Percentiles rank a stretch among this genome's conserved stretches.
Conservation (phyloP, 208 protist genomes). For the Wallacemonas collosoma region DNA sequence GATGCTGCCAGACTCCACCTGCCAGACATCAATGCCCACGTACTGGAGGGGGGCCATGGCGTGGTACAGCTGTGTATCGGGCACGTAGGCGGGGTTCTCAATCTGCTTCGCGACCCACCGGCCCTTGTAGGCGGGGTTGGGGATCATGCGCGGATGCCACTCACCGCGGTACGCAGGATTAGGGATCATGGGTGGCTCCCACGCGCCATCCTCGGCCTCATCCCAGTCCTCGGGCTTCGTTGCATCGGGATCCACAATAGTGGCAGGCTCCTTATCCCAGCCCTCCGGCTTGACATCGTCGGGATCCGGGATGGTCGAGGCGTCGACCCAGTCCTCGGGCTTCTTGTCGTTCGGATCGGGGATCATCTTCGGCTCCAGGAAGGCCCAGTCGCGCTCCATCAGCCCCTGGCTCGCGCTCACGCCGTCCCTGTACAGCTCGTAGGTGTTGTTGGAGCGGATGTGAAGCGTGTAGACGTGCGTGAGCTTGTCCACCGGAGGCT, state of each 20-base stretch:
- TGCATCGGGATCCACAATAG: constrained; percentile 89
- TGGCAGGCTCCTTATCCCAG: constrained; percentile 84
- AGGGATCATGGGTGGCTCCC: constrained; percentile 80
- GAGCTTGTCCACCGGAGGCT: constrained; percentile 63
- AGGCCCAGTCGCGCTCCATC: constrained; percentile 91
- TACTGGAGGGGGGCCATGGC: constrained; percentile 56
- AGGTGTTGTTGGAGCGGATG: constrained; percentile 91
- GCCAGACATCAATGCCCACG: constrained; percentile 96
- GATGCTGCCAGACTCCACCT: constrained; percentile 95
- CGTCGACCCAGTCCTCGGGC: constrained; percentile 90
- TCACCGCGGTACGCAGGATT: constrained; percentile 91
- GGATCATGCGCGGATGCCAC: constrained; percentile 86
- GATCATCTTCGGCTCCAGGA: constrained; percentile 85
- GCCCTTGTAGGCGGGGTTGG: constrained; percentile 96
- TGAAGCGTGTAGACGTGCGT: constrained; percentile 95
- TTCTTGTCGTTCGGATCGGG: constrained; percentile 90
- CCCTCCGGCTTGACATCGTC: constrained; percentile 89
- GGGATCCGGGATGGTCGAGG: constrained; percentile 86
- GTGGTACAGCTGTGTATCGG: constrained; percentile 77
- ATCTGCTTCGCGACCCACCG: constrained; percentile 89
- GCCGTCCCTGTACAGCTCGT: constrained; percentile 90
- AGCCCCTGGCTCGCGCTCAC: constrained; percentile 55
- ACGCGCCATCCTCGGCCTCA: constrained; percentile 89
- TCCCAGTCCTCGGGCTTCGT: constrained; percentile 94
- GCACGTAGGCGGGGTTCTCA: constrained; percentile 90